Base-by-base conservation (phyloP, 176 grass and related monocot species). In the Calamus simplicifolius region DNA sequence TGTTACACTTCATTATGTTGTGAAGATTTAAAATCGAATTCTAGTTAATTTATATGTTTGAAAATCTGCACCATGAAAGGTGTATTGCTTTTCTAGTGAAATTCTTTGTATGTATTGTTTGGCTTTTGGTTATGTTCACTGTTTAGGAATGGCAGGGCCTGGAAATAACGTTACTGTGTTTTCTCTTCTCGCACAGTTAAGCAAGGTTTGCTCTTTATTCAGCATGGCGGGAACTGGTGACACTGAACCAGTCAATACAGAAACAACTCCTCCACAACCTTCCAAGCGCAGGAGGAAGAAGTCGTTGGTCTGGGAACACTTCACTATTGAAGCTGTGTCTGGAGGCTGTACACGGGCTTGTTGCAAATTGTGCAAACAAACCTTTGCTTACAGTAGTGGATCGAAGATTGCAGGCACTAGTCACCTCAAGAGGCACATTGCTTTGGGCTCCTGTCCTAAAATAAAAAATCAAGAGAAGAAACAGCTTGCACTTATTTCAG, bases 351-450 rank as follows among this genome's bases (percentile, higher is more conserved):
- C 81, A 27, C 64, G 89, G 25, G 89, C 89, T 63, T 89, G 81
- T 73, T 95, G 89, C 78, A 95, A 95, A 61, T 63, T 89, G 59
- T 89, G 89, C 78, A 95, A 95, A 75, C 78, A 88, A 73, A 85
- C 89, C 14, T 95, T 89, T 79, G 85, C 89, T 2, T 95, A 95
- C 50, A 85, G 89, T 67, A 89, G 81, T 62, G 89, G 89, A 8
- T 71, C 89, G 66, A 95, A 95, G 63, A 85, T 89, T 68, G 81
- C 89, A 25, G 85, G 89, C 2, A 89, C 89, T 35, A 95, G 85
- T 68, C 89, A 95, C 82, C 78, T 95, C 16, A 95, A 95, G 81
- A 83, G 85, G 64, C 89, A 95, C 48, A 95, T 95, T 56, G 81
- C 81, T 57, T 66, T 88, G 49, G 85, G 81, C 55, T 95, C 85